phyloP scores from a whole-genome alignment of 306 rosid species.

The Gastrolobium bilobum region DNA sequence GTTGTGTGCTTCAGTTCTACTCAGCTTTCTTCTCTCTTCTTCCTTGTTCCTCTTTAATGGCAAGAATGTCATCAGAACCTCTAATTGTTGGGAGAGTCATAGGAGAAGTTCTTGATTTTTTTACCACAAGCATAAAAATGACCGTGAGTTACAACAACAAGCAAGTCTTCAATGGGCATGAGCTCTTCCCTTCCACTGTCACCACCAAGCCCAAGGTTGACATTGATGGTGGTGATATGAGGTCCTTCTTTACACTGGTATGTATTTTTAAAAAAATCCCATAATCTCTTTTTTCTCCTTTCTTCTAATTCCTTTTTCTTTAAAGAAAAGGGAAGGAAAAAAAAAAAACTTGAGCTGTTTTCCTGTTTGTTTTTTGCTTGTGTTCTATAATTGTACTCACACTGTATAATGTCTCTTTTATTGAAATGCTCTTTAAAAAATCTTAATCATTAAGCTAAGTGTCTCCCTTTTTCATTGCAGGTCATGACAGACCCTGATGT shows the following conservation, averaged over 20 bases:
- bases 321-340: background rate
- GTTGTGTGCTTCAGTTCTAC: constrained; percentile 8
- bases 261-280: constrained; percentile 32
- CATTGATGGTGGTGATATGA: constrained; percentile 84
- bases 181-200: constrained; percentile 81
- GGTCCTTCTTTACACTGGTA: constrained; percentile 92
- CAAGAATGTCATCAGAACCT: constrained; percentile 72
- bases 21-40: background rate
- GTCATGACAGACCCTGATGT: constrained; percentile 97
- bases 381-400: constrained; percentile 13
- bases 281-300: background rate
- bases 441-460: constrained; percentile 29
- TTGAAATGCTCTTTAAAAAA: constrained; percentile 7
- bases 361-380: background rate
- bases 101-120: constrained; percentile 90
- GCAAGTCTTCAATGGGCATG: constrained; percentile 91
- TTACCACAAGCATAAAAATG: constrained; percentile 68
- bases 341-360: constrained; percentile 22
- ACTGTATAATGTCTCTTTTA: constrained; percentile 1
- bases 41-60: constrained; percentile 53
- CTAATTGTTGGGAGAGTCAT: constrained; percentile 84
- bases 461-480: constrained; percentile 52
- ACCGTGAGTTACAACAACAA: constrained; percentile 65
- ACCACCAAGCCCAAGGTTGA: constrained; percentile 83
- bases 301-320: constrained; percentile 5